phyloP scores from a whole-genome alignment of 2,329 filamentous ascomycete species.

The Colletotrichum paranaense region DNA sequence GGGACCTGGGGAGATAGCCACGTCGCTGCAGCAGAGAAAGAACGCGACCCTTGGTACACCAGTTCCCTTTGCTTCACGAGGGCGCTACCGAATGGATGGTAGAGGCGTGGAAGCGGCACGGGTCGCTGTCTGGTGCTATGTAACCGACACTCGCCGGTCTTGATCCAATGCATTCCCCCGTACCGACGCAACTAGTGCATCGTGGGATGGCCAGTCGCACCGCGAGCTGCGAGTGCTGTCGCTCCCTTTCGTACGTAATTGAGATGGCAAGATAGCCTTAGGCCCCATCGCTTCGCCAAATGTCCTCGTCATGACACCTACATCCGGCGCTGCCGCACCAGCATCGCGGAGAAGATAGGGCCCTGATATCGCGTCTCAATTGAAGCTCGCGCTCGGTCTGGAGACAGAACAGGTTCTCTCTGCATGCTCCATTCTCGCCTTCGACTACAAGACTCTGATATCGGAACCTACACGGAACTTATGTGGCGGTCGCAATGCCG shows the following conservation, averaged over 20 bases:
- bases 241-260: slow-evolving; percentile 27
- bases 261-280: neutral
- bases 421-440: slow-evolving; percentile 12
- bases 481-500: neutral
- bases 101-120: neutral
- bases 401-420: neutral
- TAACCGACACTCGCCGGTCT: neutral
- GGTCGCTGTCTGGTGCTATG: neutral
- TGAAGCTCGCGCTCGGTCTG: neutral
- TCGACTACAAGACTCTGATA: slow-evolving; percentile 18
- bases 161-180: neutral
- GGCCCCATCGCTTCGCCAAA: slow-evolving; percentile 10
- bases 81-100: neutral
- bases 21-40: neutral
- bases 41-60: neutral
- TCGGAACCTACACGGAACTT: neutral
- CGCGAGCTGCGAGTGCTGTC: neutral
- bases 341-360: neutral
- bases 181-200: slow-evolving; percentile 3
- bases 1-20: neutral
- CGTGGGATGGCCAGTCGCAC: slow-evolving; percentile 8
- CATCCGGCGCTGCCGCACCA: slow-evolving; percentile 11
- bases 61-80: neutral
- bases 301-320: slow-evolving; percentile 29
- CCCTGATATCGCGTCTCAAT: neutral